Percentiles rank a stretch among this genome's conserved stretches.
These are phyloP conservation scores for Blastobotrys capitulatus DNA, from an alignment of 1,139 yeast genomes.

Conservation along the genomic window DNA sequence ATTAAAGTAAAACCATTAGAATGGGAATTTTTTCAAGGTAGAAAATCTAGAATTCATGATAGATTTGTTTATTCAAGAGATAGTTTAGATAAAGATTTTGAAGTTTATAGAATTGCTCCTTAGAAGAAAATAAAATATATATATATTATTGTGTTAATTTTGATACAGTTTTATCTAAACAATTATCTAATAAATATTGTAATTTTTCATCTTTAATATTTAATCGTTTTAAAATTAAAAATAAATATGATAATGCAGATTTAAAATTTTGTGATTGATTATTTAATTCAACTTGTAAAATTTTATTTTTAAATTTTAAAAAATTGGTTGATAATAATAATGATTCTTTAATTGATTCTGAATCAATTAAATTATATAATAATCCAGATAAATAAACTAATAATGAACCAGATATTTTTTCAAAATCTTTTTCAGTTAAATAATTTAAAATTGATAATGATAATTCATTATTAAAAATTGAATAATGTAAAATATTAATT, in stretches of 20 bases:
- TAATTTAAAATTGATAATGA: neutral
- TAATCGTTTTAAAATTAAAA: conserved; percentile 5
- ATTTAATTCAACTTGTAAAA: neutral
- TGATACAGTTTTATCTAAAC: conserved; percentile 7
- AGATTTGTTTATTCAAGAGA: conserved; percentile 70
- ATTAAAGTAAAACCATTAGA: conserved; percentile 80
- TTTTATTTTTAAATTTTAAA: neutral
- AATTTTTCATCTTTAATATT: neutral
- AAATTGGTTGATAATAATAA: neutral
- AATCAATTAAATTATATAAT: conserved; percentile 10
- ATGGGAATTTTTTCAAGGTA: conserved; percentile 97
- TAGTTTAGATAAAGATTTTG: conserved; percentile 44
- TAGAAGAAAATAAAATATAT: conserved; percentile 29
- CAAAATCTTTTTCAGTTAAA: neutral
- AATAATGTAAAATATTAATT: conserved; percentile 7
- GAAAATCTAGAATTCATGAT: conserved; percentile 85
- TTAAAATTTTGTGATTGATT: neutral
- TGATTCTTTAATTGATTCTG: conserved; percentile 5
- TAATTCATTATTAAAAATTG: conserved; percentile 3
- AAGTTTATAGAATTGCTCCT: conserved; percentile 68
- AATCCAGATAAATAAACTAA: conserved; percentile 8
- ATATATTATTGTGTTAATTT: conserved; percentile 1
- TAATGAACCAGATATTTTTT: conserved; percentile 1
- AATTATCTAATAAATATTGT: neutral
- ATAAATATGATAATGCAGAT: conserved; percentile 9